A percentile compares a stretch with the other conserved stretches of the same genome.
phyloP scores from a whole-genome alignment of 129 eudicot genomes.

The Centaurea solstitialis region DNA sequence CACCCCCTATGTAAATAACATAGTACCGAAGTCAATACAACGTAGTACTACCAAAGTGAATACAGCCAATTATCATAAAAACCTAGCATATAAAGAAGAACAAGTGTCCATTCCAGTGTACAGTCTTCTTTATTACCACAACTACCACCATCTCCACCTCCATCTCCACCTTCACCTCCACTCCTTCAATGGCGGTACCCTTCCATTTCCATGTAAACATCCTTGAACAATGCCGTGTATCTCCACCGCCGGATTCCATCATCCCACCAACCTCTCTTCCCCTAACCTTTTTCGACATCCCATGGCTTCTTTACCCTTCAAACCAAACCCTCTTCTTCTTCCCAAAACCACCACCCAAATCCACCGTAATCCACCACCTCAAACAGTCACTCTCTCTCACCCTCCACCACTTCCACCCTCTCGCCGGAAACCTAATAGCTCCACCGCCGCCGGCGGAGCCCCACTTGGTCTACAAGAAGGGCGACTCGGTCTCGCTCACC shows the following conservation, averaged over 20 bases:
- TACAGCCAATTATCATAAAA: background rate
- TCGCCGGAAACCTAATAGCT: conserved; percentile 42
- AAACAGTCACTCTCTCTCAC: conserved; percentile 58
- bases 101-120: background rate
- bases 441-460: conserved; percentile 35
- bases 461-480: conserved; percentile 19
- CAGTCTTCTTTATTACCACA: background rate
- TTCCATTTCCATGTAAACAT: conserved; percentile 9
- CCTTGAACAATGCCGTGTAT: conserved; percentile 38
- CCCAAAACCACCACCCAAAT: conserved; percentile 23
- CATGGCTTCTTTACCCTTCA: conserved; percentile 56
- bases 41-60: background rate
- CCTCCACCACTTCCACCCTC: conserved; percentile 56
- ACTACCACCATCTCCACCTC: background rate
- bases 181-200: conserved; percentile 8
- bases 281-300: conserved; percentile 52
- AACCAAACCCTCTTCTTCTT: conserved; percentile 53
- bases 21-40: no score
- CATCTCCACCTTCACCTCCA: background rate
- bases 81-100: background rate
- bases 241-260: conserved; percentile 36
- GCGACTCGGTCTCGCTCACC: conserved; percentile 35
- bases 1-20: no score
- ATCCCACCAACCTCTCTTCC: conserved; percentile 42
- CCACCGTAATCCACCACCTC: conserved; percentile 40